Base-by-base conservation (phyloP, 2,329 filamentous ascomycete genomes). In the Stachybotrys elegans region DNA sequence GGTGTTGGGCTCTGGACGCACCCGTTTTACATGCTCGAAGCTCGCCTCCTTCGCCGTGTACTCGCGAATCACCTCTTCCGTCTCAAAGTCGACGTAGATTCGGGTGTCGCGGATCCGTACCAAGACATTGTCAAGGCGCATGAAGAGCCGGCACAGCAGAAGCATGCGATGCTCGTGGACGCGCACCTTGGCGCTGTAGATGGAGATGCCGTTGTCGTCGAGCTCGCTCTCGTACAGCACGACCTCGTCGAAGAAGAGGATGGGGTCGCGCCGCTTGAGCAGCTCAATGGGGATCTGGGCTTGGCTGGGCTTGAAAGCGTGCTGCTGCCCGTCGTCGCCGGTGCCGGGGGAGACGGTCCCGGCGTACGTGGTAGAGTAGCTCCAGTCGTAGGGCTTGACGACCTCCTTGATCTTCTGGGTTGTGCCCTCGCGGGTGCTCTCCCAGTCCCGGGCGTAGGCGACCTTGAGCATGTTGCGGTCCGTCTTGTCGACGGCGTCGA, bases 351-450 rank as follows among this genome's bases (percentile, higher is more conserved):
- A 61, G 32, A 84, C 67, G 4, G 85, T 88, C 41, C 93, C 93
- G 45, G 76, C 78, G 67, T 95, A 98, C 53, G 84, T 78, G 27
- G 92, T 95, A 52, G 83, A 93, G 69, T 97, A 98, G 49, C 89
- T 95, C 93, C 93, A 98, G 69, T 98, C 93, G 63, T 94, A 98
- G 4, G 92, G 91, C 69, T 91, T 91, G 43, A 98, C 88, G 21
- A 96, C 84, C 61, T 96, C 89, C 60, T 88, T 89, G 62, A 98
- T 95, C 44, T 86, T 88, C 56, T 90, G 86, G 40, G 86, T 85
- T 56, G 87, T 87, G 63, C 84, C 82, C 63, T 90, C 89, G 46
- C 75, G 67, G 42, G 68, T 78, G 52, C 72, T 72, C 52, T 70
- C 73, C 93, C 93, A 98, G 62, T 90, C 88, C 51, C 82, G 79